Conservation (phyloP, 306 rosid genomes). For the Cucurbita ficifolia region DNA sequence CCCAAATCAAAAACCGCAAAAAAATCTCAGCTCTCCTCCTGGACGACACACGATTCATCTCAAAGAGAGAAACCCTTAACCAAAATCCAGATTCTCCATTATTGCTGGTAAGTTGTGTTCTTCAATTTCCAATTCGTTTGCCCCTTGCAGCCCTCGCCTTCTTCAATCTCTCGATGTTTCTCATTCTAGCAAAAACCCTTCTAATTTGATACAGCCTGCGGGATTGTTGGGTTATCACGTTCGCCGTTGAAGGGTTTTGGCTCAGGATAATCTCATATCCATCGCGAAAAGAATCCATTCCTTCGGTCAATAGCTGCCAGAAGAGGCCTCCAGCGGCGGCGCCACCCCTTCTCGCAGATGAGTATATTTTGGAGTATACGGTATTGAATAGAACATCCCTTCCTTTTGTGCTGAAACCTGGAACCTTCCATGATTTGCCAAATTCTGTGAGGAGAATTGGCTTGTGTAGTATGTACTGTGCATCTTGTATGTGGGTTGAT, state of each 20-base stretch:
- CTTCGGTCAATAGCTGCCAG: constrained; percentile 83
- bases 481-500: constrained; percentile 45
- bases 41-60: constrained; percentile 40
- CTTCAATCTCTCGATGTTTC: constrained; percentile 34
- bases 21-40: constrained; percentile 31
- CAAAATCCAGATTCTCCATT: not conserved
- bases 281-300: constrained; percentile 68
- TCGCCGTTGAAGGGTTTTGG: constrained; percentile 60
- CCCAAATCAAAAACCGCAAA: too few species aligned
- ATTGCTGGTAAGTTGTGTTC: not conserved
- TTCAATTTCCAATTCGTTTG: constrained; percentile 30
- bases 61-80: constrained; percentile 30
- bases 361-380: constrained; percentile 60
- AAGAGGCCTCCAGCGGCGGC: constrained; percentile 66
- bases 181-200: constrained; percentile 31
- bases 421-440: constrained; percentile 59
- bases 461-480: constrained; percentile 49
- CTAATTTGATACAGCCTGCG: constrained; percentile 40
- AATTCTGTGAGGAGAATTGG: constrained; percentile 60
- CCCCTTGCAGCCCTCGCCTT: constrained; percentile 38
- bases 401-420: constrained; percentile 35
- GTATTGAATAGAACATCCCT: constrained; percentile 51
- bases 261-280: constrained; percentile 65
- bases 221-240: constrained; percentile 55
- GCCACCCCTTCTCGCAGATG: constrained; percentile 62